Conservation (phyloP, 2,329 filamentous ascomycete genomes). For the Claviceps humidiphila region DNA sequence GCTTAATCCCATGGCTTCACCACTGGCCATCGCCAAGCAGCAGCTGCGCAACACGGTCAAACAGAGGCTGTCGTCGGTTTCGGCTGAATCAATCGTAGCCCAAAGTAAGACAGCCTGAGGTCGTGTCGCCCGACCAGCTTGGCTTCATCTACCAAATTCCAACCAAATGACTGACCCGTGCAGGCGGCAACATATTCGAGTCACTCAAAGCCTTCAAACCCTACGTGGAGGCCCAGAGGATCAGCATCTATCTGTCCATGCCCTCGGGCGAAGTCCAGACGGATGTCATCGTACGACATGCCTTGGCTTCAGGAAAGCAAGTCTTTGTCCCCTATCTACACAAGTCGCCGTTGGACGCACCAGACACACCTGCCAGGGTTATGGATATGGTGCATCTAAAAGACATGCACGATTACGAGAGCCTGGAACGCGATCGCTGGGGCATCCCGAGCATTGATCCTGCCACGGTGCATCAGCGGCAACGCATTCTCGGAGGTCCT, state of each 20-base stretch:
- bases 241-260: slow-evolving; percentile 93
- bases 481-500: slow-evolving; percentile 58
- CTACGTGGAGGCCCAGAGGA: slow-evolving; percentile 59
- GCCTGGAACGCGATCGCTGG: slow-evolving; percentile 69
- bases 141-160: not conserved
- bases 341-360: slow-evolving; percentile 34
- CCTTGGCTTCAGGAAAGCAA: slow-evolving; percentile 61
- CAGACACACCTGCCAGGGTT: slow-evolving; percentile 45
- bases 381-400: slow-evolving; percentile 92
- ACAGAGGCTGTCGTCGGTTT: slow-evolving; percentile 45
- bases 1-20: slow-evolving; percentile 1
- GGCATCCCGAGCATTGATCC: slow-evolving; percentile 77
- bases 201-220: slow-evolving; percentile 54
- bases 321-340: slow-evolving; percentile 90
- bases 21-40: slow-evolving; percentile 48
- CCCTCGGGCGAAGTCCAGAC: slow-evolving; percentile 78
- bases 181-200: slow-evolving; percentile 54
- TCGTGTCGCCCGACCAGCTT: not conserved
- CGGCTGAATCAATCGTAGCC: slow-evolving; percentile 44
- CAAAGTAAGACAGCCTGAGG: slow-evolving; percentile 50
- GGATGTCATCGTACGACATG: slow-evolving; percentile 66
- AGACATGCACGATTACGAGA: slow-evolving; percentile 63
- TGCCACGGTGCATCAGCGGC: slow-evolving; percentile 49
- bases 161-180: slow-evolving; percentile 11
- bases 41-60: slow-evolving; percentile 62